Conservation (phyloP, 2,329 filamentous ascomycete species). For the Malbranchea zuffiana region DNA sequence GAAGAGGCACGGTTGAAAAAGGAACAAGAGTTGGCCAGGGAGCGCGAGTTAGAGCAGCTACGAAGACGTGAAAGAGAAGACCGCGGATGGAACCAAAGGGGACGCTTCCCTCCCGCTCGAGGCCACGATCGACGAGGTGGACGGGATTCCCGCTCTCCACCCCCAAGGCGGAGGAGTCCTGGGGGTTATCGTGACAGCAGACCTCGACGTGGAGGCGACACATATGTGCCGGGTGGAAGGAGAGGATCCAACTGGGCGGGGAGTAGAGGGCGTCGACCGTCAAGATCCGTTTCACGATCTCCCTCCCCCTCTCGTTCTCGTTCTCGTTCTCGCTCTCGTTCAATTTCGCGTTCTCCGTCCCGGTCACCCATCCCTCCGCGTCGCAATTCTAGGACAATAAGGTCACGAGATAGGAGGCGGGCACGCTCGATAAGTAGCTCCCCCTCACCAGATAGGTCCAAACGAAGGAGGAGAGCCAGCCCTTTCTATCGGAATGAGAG, state of each 20-base stretch:
- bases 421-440: constrained; percentile 29
- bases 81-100: constrained; percentile 29
- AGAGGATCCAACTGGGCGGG: constrained; percentile 23
- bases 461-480: constrained; percentile 28
- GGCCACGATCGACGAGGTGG: constrained; percentile 40
- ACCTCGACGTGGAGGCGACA: constrained; percentile 43
- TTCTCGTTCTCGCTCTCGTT: constrained; percentile 25
- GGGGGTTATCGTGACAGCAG: constrained; percentile 36
- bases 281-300: constrained; percentile 25
- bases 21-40: constrained; percentile 59
- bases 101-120: constrained; percentile 26
- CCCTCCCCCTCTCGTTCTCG: constrained; percentile 23
- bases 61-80: constrained; percentile 45
- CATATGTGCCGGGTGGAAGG: constrained; percentile 43
- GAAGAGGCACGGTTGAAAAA: constrained; percentile 62
- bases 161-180: constrained; percentile 40
- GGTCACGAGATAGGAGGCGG: constrained; percentile 23
- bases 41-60: constrained; percentile 57
- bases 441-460: constrained; percentile 31
- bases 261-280: constrained; percentile 30
- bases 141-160: constrained; percentile 43
- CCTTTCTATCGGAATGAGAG: constrained; percentile 31
- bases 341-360: constrained; percentile 17
- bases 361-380: too few species aligned
- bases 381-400: constrained; percentile 20